Base-by-base conservation (phyloP, 2,329 filamentous ascomycete genomes). In the Aspergillus thermomutatus region DNA sequence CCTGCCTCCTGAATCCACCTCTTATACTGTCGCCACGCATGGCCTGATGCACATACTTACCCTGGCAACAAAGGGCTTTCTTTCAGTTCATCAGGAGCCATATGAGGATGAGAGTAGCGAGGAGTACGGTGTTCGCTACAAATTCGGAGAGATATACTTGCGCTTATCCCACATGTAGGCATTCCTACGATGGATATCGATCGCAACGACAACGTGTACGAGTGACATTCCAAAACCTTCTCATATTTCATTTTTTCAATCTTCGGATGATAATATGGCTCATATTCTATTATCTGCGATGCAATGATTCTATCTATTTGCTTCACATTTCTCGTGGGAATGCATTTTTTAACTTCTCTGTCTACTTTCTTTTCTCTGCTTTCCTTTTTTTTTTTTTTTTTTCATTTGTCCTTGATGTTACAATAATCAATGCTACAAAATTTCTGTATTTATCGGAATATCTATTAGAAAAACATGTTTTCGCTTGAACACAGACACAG, bases 11-110 rank as follows among this genome's bases (percentile, higher is more conserved):
- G 67, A 68, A 9, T 73, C 78, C 45, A 84, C 83, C 28, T 78
- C 71, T 45, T 81, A 78, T 37, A 76, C 83, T 28, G 85, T 91
- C 11, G 89, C 88, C 8, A 86, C 89, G 2, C 89, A 92, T 70
- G 90, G 86, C 0, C 88, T 91, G 68, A 84, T 89, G 75, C 89
- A 94, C 69, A 80, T 90, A 2, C 81, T 95, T 14, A 80, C 82
- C 10, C 80, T 94, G 46, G 87, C 84, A 5, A 91, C 85, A 2
- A 90, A 87, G 72, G 81, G 81, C 1, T 71, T 83, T 54, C 75
- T 93, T 47, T 69, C 75, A 19, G 84, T 92, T 4, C 73, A 82
- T 59, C 91, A 96, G 72, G 72, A 75, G 37, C 64, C 67, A 0
- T 80, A 78, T 54, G 74, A 72, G 7, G 71, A 77, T 52, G 46